phyloP scores from a whole-genome alignment of 495 filamentous ascomycete species.

The Lepidopterella palustris region DNA sequence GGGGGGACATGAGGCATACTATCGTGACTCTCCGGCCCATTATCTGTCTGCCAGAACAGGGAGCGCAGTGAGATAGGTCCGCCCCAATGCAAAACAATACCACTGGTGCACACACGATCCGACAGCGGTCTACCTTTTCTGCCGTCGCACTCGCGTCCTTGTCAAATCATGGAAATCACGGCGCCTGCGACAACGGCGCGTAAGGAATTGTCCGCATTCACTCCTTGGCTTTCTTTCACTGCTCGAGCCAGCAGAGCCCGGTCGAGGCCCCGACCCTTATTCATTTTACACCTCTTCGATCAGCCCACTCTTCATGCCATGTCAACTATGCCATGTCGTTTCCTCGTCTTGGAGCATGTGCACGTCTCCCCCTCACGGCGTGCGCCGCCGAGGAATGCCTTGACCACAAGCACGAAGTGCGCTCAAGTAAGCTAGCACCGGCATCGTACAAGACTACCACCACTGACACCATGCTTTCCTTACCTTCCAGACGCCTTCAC shows the following conservation, averaged over 20 bases:
- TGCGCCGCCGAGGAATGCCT: not conserved
- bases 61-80: too few species aligned
- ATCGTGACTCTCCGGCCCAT: too few species aligned
- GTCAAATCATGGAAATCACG: too few species aligned
- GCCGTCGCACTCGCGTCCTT: too few species aligned
- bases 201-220: not conserved
- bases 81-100: too few species aligned
- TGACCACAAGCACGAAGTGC: not conserved
- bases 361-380: not conserved
- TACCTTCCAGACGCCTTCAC: not conserved
- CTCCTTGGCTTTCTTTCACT: not conserved
- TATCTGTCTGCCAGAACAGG: too few species aligned
- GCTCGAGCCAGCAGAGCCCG: not conserved
- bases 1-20: too few species aligned
- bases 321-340: not conserved
- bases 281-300: not conserved
- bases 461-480: not conserved
- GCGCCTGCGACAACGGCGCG: not conserved
- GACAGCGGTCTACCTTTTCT: too few species aligned
- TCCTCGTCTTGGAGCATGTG: not conserved
- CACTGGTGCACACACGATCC: too few species aligned
- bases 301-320: not conserved
- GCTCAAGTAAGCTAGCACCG: not conserved
- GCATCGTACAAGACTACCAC: not conserved
- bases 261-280: not conserved